Evolutionary conservation across 331 rosid species (phyloP).

Genomic region (Acacia pycnantha): DNA sequence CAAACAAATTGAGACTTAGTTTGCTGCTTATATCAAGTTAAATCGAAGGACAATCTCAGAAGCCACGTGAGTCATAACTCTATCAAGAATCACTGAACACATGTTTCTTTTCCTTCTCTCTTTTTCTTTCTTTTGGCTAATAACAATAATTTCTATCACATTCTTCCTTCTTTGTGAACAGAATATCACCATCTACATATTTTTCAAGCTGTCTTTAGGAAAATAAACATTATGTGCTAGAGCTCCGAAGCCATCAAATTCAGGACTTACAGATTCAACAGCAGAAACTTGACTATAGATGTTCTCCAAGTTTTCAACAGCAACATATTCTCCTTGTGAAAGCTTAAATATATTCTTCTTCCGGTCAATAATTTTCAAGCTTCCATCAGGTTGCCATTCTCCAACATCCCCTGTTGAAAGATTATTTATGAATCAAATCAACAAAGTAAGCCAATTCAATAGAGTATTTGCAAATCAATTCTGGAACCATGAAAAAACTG

Average conservation of each 20-base stretch:
- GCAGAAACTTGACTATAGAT: slow-evolving; percentile 65
- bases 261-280: slow-evolving; percentile 70
- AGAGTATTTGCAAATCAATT: slow-evolving; percentile 10
- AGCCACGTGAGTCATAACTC: slow-evolving; percentile 5
- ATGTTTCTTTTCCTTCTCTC: no score
- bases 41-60: neutral
- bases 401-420: slow-evolving; percentile 86
- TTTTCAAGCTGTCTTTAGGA: neutral
- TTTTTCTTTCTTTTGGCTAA: neutral
- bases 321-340: slow-evolving; percentile 99
- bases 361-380: slow-evolving; percentile 91
- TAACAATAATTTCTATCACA: neutral
- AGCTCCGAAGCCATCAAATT: slow-evolving; percentile 2
- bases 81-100: slow-evolving; percentile 1
- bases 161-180: neutral
- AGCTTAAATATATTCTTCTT: slow-evolving; percentile 99
- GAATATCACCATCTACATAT: slow-evolving; percentile 4
- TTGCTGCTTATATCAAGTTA: neutral
- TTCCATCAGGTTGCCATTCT: slow-evolving; percentile 96
- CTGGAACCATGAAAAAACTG: slow-evolving; percentile 18
- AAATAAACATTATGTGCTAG: slow-evolving; percentile 14
- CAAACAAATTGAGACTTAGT: neutral
- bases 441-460: slow-evolving; percentile 15
- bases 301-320: slow-evolving; percentile 97
- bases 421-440: slow-evolving; percentile 16